These are phyloP conservation scores for Diphasiastrum complanatum DNA, from an alignment of 83 land plant genomes.

Conservation along the genomic window DNA sequence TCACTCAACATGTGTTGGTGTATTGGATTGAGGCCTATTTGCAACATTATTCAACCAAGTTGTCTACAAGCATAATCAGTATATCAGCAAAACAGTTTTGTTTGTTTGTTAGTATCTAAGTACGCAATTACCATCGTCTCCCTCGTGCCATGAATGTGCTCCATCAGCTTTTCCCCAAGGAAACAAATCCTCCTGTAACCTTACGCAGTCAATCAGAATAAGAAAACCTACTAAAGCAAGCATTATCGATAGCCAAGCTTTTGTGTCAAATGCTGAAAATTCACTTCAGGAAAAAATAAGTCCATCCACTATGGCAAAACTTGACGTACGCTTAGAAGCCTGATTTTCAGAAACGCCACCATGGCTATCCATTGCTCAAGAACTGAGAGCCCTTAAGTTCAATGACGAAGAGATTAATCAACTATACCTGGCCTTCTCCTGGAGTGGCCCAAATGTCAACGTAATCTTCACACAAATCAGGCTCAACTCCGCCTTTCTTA, in stretches of 20 bases:
- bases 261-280: not conserved
- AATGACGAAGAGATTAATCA: not conserved
- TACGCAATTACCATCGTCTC: conserved; percentile 26
- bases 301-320: not conserved
- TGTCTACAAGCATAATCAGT: too few relatives aligned
- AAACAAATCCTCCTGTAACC: conserved; percentile 18
- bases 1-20: conserved; percentile 3
- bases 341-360: too few relatives aligned
- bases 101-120: too few relatives aligned
- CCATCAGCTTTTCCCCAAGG: conserved; percentile 30
- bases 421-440: conserved; percentile 12
- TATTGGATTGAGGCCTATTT: not conserved
- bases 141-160: conserved; percentile 26
- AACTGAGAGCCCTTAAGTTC: not conserved
- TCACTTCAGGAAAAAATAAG: not conserved
- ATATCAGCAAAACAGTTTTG: too few relatives aligned
- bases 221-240: not conserved
- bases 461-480: conserved; percentile 19
- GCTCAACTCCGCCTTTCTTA: conserved; percentile 20
- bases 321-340: not conserved
- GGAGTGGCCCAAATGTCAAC: conserved; percentile 13
- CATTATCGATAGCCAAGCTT: not conserved
- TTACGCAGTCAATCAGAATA: not conserved
- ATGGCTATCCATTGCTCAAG: too few relatives aligned
- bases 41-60: too few relatives aligned